These are phyloP conservation scores for Tulasnella sp. DNA, from an alignment of 768 basidiomycete genomes.

Conservation along the genomic window DNA sequence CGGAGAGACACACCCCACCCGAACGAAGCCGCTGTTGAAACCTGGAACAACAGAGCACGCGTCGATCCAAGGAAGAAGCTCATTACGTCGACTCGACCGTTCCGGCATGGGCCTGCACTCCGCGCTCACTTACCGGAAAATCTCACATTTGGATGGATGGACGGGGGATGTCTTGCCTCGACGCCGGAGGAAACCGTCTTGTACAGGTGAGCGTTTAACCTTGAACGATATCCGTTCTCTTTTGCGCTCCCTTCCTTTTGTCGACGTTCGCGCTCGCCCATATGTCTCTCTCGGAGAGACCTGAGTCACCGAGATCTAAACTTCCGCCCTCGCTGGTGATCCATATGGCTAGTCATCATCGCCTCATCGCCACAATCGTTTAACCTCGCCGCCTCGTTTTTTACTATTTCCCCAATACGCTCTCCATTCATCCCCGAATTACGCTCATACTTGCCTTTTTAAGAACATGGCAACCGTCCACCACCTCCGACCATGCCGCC, in stretches of 20 bases:
- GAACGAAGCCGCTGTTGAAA: not conserved
- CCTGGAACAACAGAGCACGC: not conserved
- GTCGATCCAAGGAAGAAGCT: not conserved
- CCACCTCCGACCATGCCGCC: slow-evolving; percentile 26
- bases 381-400: not conserved
- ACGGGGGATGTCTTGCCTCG: not conserved
- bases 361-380: not conserved
- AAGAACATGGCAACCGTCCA: slow-evolving; percentile 19
- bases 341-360: not conserved
- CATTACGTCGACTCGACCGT: not conserved
- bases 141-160: not conserved
- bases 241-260: too few relatives aligned
- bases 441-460: not conserved
- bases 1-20: not conserved
- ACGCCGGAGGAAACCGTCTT: not conserved
- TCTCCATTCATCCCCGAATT: not conserved
- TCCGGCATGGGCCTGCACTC: slow-evolving; percentile 7
- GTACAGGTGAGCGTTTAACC: slow-evolving; percentile 7
- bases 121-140: slow-evolving; percentile 5
- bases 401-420: not conserved
- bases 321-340: not conserved
- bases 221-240: not conserved
- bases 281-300: not conserved
- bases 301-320: not conserved
- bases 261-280: not conserved